Evolutionary conservation across 2,329 filamentous ascomycete species (phyloP).

Genomic region (Colletotrichum sp.): DNA sequence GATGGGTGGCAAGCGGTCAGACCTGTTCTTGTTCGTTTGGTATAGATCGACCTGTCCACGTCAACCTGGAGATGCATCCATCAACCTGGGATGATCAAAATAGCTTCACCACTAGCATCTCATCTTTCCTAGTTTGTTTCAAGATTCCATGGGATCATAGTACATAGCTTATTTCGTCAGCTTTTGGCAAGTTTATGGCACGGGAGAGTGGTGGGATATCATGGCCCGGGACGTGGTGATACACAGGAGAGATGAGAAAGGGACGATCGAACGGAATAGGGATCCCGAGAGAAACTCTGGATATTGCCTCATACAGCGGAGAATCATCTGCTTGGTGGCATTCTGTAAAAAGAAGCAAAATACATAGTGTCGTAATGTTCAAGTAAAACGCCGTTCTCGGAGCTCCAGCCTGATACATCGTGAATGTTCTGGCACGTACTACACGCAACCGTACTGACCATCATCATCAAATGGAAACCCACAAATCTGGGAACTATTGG

Average conservation of each 20-base stretch:
- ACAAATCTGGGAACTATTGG: background rate
- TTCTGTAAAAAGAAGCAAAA: background rate
- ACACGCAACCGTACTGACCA: background rate
- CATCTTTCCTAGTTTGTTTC: background rate
- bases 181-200: background rate
- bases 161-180: background rate
- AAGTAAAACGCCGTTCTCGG: background rate
- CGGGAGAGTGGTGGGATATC: background rate
- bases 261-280: background rate
- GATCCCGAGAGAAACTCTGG: background rate
- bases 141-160: background rate
- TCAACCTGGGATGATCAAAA: background rate
- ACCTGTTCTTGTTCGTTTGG: background rate
- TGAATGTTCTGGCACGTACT: background rate
- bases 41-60: background rate
- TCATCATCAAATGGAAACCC: background rate
- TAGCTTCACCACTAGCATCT: background rate
- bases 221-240: background rate
- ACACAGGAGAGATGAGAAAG: background rate
- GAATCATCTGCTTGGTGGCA: background rate
- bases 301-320: background rate
- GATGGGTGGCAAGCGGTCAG: background rate
- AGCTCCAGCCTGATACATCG: background rate
- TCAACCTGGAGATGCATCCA: background rate
- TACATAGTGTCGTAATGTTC: background rate